Conservation (phyloP, 345 rosid genomes). For the Arabidopsis thaliana region TAIR10.1 NC_003076.8:24802501-24803000, state of each 20-base stretch:
- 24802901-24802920: slow-evolving; percentile 20
- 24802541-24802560: background rate
- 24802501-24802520: background rate
- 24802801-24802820: slow-evolving; percentile 11
- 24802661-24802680: too few relatives aligned
- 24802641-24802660: too few relatives aligned
- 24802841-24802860: slow-evolving; percentile 7
- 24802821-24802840: background rate
- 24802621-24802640: background rate
- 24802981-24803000: background rate
- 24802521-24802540: slow-evolving; percentile 3
- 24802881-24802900: background rate
- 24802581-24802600: background rate
- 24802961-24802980: background rate
- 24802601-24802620: slow-evolving; percentile 13
- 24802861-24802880: background rate
- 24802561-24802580: slow-evolving; percentile 6
- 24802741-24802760: background rate
- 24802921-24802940: slow-evolving; percentile 5
- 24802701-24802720: background rate
- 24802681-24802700: too few relatives aligned
- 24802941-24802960: background rate
- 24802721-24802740: slow-evolving; percentile 12
- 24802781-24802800: slow-evolving; percentile 3
- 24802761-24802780: background rate